Evolutionary conservation across 148 eudicot species (phyloP).

Genomic region (Chenopodium suecicum): DNA sequence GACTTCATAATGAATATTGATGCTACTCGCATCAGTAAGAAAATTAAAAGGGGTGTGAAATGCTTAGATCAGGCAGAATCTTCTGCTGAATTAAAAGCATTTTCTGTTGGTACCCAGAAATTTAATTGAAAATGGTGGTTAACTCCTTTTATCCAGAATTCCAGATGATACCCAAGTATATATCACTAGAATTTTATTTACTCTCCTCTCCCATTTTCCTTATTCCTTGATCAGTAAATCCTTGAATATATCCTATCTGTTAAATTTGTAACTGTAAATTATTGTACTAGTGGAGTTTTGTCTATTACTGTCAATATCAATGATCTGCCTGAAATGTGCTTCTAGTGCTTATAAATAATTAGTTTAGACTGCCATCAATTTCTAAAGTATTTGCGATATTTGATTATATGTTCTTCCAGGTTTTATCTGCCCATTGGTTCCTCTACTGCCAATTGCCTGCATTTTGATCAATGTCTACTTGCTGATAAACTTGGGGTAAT

Average conservation of each 20-base stretch:
- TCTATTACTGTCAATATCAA: neutral
- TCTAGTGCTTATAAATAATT: neutral
- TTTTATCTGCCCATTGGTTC: conserved; percentile 62
- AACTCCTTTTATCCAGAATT: neutral
- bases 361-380: neutral
- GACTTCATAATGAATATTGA: neutral
- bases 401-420: conserved; percentile 39
- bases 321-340: neutral
- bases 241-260: neutral
- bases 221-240: too few relatives aligned
- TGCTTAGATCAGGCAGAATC: neutral
- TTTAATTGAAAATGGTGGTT: neutral
- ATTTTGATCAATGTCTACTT: conserved; percentile 68
- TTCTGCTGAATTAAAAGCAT: neutral
- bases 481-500: conserved; percentile 68
- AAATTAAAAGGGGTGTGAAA: neutral
- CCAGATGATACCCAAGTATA: neutral
- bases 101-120: neutral
- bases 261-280: too few relatives aligned
- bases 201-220: neutral
- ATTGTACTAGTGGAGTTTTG: neutral
- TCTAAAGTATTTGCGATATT: neutral
- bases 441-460: conserved; percentile 54
- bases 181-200: neutral
- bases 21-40: neutral